Evolutionary conservation across 805 yeast genomes (phyloP).

Genomic region (Barnettozyma vustinii): DNA sequence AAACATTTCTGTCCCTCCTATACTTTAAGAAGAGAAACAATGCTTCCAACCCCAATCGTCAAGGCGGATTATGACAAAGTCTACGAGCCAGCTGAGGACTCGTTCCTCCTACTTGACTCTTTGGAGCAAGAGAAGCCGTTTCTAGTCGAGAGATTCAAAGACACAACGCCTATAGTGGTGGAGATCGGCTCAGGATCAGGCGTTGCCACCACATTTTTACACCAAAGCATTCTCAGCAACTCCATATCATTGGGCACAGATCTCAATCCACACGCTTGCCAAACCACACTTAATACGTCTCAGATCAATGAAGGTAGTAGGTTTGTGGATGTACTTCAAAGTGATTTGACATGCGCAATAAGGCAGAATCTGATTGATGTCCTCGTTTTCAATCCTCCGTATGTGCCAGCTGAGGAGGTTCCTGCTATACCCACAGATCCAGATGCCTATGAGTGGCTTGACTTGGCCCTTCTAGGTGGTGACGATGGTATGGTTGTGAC

Average conservation of each 20-base stretch:
- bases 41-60: conserved; percentile 79
- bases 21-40: conserved; percentile 22
- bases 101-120: conserved; percentile 76
- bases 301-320: conserved; percentile 26
- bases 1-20: background rate
- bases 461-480: conserved; percentile 88
- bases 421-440: conserved; percentile 51
- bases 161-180: conserved; percentile 48
- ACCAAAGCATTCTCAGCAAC: conserved; percentile 46
- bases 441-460: conserved; percentile 68
- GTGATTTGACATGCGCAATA: conserved; percentile 51
- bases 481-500: conserved; percentile 87
- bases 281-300: conserved; percentile 43
- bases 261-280: conserved; percentile 73
- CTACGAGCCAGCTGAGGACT: conserved; percentile 94
- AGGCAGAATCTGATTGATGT: conserved; percentile 51
- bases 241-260: conserved; percentile 68
- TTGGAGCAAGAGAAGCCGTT: conserved; percentile 54
- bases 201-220: conserved; percentile 73
- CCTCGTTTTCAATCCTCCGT: conserved; percentile 90
- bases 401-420: conserved; percentile 81
- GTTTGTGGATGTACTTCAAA: conserved; percentile 46
- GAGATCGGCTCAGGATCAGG: conserved; percentile 96
- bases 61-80: conserved; percentile 62
- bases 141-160: conserved; percentile 29